These are phyloP conservation scores for Oxytropis ochrocephala DNA, from an alignment of 306 rosid genomes.

Conservation along the genomic window DNA sequence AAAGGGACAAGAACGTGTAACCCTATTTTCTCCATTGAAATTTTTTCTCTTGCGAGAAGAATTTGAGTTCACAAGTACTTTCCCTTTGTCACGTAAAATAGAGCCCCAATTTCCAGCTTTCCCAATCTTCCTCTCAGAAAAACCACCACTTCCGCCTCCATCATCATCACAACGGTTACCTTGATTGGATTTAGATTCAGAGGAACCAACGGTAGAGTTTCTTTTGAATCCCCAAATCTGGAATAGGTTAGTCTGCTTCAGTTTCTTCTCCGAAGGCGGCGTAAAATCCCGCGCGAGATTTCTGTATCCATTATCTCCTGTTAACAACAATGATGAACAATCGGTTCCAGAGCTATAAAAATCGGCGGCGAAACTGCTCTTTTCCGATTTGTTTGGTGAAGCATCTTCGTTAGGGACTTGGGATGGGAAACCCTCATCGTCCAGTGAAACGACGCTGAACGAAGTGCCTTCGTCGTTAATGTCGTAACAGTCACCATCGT, in stretches of 20 bases:
- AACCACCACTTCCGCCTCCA: neutral
- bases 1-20: conserved; percentile 38
- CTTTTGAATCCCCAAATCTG: conserved; percentile 46
- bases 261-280: conserved; percentile 26
- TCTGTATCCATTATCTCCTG: neutral
- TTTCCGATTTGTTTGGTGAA: neutral
- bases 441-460: conserved; percentile 15
- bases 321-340: conserved; percentile 23
- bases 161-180: neutral
- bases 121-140: conserved; percentile 28
- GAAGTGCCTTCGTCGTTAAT: neutral
- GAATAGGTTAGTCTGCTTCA: conserved; percentile 36
- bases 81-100: conserved; percentile 11
- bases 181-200: conserved; percentile 1
- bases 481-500: conserved; percentile 5
- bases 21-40: conserved; percentile 4
- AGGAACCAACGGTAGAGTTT: neutral
- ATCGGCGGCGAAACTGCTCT: conserved; percentile 33
- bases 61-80: conserved; percentile 5
- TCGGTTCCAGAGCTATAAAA: conserved; percentile 41
- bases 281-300: neutral
- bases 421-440: conserved; percentile 45
- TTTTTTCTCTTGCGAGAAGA: conserved; percentile 24
- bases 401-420: conserved; percentile 15
- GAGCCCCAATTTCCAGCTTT: conserved; percentile 27